phyloP scores from a whole-genome alignment of 2,329 filamentous ascomycete species.

The Coniochaeta sp. region DNA sequence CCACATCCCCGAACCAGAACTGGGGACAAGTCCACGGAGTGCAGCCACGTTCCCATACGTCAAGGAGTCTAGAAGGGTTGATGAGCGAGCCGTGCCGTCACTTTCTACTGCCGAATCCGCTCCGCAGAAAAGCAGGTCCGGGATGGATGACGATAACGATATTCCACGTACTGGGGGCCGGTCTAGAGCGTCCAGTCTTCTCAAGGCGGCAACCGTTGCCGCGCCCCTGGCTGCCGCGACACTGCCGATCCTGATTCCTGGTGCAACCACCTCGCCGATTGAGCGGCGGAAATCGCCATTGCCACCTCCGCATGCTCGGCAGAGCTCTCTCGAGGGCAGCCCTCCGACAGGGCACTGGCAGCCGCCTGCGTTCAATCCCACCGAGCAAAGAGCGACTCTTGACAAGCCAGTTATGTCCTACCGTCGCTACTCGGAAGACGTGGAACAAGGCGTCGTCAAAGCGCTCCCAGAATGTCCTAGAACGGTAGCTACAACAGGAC shows the following conservation, averaged over 20 bases:
- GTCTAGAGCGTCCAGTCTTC: conserved; percentile 3
- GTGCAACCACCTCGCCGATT: conserved; percentile 7
- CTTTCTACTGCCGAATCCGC: neutral
- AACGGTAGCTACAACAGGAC: conserved; percentile 50
- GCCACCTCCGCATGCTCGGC: conserved; percentile 12
- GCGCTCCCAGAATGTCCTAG: conserved; percentile 64
- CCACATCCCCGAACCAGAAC: conserved; percentile 8
- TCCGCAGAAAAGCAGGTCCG: neutral
- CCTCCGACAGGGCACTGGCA: conserved; percentile 26
- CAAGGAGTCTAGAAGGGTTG: neutral
- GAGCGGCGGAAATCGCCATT: conserved; percentile 15
- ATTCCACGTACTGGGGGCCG: neutral
- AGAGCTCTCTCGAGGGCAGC: conserved; percentile 15
- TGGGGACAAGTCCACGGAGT: conserved; percentile 10
- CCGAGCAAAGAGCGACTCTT: conserved; percentile 21
- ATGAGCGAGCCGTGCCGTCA: neutral
- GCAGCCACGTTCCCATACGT: conserved; percentile 12
- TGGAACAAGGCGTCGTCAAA: conserved; percentile 31
- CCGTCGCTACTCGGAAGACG: conserved; percentile 47
- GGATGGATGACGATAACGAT: neutral
- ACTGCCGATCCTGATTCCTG: conserved; percentile 12
- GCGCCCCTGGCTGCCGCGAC: conserved; percentile 13
- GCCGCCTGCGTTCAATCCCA: conserved; percentile 32
- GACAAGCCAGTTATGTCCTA: conserved; percentile 38
- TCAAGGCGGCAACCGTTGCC: neutral